A percentile compares a stretch with the other conserved stretches of the same genome.
These are phyloP conservation scores for Apiospora sp. DNA, from an alignment of 2,329 filamentous ascomycete genomes.

Conservation along the genomic window DNA sequence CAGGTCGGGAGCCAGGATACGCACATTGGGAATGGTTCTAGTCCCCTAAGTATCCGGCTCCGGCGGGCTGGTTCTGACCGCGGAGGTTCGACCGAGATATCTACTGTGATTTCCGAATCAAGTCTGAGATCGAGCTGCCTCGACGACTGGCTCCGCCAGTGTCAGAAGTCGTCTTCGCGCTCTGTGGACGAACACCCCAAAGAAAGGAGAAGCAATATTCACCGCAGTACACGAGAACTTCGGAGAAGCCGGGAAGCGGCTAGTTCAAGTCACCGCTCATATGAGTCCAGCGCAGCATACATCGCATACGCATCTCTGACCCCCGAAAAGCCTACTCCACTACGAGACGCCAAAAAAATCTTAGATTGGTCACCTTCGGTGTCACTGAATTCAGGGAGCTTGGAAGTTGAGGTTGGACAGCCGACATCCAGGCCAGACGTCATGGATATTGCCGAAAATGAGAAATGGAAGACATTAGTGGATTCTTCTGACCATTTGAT, in stretches of 20 bases:
- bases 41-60: not conserved
- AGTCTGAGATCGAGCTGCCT: not conserved
- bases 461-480: slow-evolving; percentile 22
- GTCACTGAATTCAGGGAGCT: slow-evolving; percentile 35
- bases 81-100: not conserved
- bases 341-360: slow-evolving; percentile 32
- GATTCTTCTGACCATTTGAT: slow-evolving; percentile 22
- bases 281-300: slow-evolving; percentile 29
- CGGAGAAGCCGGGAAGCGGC: not conserved
- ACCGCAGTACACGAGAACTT: not conserved
- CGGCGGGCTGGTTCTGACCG: not conserved
- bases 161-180: not conserved
- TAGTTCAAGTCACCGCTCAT: not conserved
- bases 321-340: slow-evolving; percentile 38
- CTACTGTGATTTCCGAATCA: not conserved
- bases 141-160: not conserved
- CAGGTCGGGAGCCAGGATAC: slow-evolving; percentile 47
- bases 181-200: not conserved
- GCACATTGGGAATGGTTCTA: not conserved
- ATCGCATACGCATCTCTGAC: slow-evolving; percentile 36
- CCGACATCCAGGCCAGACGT: slow-evolving; percentile 32
- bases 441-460: slow-evolving; percentile 25
- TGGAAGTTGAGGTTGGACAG: slow-evolving; percentile 38
- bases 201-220: not conserved
- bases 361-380: slow-evolving; percentile 37